Conservation (phyloP, 108 stramenopile genomes). For the Cyclostephanos invisitatus region DNA sequence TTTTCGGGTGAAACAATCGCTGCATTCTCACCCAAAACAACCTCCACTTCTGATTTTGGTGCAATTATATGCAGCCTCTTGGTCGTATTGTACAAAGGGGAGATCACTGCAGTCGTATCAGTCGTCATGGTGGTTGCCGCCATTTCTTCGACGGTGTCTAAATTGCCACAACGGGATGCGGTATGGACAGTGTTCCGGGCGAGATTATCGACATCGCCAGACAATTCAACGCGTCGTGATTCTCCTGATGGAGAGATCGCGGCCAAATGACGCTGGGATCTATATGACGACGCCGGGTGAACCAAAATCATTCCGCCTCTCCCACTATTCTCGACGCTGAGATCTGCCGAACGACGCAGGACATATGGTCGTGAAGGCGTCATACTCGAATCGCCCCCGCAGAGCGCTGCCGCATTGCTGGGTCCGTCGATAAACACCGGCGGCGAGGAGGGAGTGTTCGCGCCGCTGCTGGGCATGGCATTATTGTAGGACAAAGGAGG, state of each 20-base stretch:
- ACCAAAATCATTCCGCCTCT: constrained; percentile 3
- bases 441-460: constrained; percentile 38
- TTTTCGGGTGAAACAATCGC: constrained; percentile 28
- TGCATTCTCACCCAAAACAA: constrained; percentile 4
- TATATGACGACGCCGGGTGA: constrained; percentile 3
- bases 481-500: constrained; percentile 4
- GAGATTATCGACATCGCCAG: constrained; percentile 22
- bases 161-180: neutral
- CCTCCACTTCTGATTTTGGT: neutral
- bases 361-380: neutral
- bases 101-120: neutral
- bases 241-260: constrained; percentile 3
- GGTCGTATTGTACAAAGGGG: neutral
- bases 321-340: neutral
- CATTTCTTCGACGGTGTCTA: neutral
- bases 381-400: constrained; percentile 12
- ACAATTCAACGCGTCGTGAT: neutral
- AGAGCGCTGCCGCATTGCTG: constrained; percentile 4
- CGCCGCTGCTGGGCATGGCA: constrained; percentile 19
- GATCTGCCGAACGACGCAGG: neutral
- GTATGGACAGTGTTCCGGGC: constrained; percentile 20
- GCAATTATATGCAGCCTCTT: constrained; percentile 7
- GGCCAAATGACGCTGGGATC: neutral
- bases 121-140: neutral
- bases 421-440: constrained; percentile 41